A percentile compares a stretch with the other conserved stretches of the same genome.
These are phyloP conservation scores for Rhizopogon salebrosus DNA, from an alignment of 768 basidiomycete species.

Conservation along the genomic window DNA sequence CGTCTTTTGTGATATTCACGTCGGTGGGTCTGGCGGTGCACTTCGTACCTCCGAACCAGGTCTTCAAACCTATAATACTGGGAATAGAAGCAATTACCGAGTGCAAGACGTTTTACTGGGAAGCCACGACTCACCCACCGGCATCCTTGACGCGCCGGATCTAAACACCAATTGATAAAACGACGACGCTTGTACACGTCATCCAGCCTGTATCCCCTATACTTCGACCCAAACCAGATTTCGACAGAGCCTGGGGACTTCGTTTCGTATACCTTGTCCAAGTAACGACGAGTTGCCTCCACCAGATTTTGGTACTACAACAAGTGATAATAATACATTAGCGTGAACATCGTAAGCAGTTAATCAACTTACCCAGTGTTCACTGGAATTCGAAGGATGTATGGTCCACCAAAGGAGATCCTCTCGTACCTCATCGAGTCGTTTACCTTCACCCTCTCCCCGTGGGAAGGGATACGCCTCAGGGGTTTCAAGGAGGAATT, in stretches of 20 bases:
- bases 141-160: not conserved
- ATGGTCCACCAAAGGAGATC: slow-evolving; percentile 12
- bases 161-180: slow-evolving; percentile 12
- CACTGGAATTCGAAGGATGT: not conserved
- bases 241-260: slow-evolving; percentile 19
- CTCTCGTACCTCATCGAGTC: slow-evolving; percentile 13
- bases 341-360: not conserved
- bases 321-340: not conserved
- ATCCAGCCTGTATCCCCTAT: slow-evolving; percentile 12
- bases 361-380: slow-evolving; percentile 6
- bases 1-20: not conserved
- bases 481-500: slow-evolving; percentile 9
- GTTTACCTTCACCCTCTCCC: not conserved
- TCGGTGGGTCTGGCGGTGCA: not conserved
- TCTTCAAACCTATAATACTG: not conserved
- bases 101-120: not conserved
- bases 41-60: not conserved
- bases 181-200: slow-evolving; percentile 3
- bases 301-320: slow-evolving; percentile 12
- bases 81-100: not conserved
- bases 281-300: slow-evolving; percentile 8
- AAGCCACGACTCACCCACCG: not conserved
- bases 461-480: slow-evolving; percentile 7
- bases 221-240: slow-evolving; percentile 17
- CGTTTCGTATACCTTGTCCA: slow-evolving; percentile 9